Conservation (phyloP, 306 rosid species). For the Cicer yamashitae region DNA sequence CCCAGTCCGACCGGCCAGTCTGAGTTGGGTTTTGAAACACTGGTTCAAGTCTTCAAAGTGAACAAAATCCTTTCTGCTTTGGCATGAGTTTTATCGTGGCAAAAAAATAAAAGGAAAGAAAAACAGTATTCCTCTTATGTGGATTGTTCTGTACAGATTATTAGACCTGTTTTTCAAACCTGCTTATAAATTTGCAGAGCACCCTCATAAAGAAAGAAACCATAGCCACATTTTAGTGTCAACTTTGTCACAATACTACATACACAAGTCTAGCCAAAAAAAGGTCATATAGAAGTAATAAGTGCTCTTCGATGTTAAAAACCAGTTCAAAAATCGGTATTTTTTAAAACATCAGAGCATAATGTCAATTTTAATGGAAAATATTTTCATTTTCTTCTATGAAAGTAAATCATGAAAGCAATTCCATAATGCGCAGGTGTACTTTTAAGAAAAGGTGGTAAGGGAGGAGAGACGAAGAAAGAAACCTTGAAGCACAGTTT, state of each 20-base stretch:
- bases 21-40: too few relatives aligned
- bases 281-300: too few relatives aligned
- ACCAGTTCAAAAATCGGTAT: too few relatives aligned
- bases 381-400: neutral
- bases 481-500: conserved; percentile 77
- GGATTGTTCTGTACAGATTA: neutral
- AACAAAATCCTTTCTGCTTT: neutral
- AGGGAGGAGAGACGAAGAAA: conserved; percentile 26
- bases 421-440: neutral
- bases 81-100: neutral
- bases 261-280: too few relatives aligned
- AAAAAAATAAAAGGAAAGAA: neutral
- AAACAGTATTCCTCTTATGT: neutral
- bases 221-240: too few relatives aligned
- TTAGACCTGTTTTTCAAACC: conserved; percentile 9
- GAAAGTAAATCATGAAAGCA: conserved; percentile 25
- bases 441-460: neutral
- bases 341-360: neutral
- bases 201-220: neutral
- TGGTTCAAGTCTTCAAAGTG: neutral
- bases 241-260: too few relatives aligned
- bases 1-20: too few relatives aligned
- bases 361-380: neutral
- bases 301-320: too few relatives aligned
- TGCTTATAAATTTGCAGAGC: neutral